Base-by-base conservation (phyloP, 495 filamentous ascomycete species). In the Penicilliopsis zonata region DNA sequence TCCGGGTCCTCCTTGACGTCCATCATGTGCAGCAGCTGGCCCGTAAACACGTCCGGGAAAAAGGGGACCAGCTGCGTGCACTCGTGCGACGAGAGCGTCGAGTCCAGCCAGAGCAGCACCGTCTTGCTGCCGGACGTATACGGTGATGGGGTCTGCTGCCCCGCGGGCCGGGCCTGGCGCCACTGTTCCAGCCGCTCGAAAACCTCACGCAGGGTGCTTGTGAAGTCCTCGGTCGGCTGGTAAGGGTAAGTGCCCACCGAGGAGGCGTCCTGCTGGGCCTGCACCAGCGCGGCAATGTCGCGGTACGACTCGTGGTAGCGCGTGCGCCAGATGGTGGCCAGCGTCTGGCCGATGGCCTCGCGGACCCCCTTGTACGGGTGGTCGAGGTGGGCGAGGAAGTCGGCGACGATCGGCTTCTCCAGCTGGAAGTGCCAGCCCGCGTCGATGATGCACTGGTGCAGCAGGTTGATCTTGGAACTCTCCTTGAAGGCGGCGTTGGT, bases 401-500 rank as follows among this genome's bases (percentile, higher is more conserved):
- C 78, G 19, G 90, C 63, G 2, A 94, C 55, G 36, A 96, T 86
- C 3, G 92, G 86, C 59, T 84, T 86, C 35, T 93, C 86, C 2
- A 82, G 69, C 38, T 82, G 86, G 67, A 94, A 96, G 55, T 95
- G 90, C 90, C 90, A 99, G 2, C 92, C 92, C 30, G 78, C 67
- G 50, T 94, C 84, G 36, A 73, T 74, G 40, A 96, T 82, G 38
- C 78, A 77, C 42, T 93, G 83, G 43, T 94, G 82, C 20, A 99
- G 64, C 9, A 96, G 69, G 42, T 90, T 81, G 26, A 99, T 82
- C 59, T 95, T 95, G 3, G 87, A 86, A 35, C 87, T 95, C 45
- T 99, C 92, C 55, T 99, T 99, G 70, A 99, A 99, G 7, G 90
- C 90, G 3, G 90, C 90, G 53, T 96, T 94, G 1, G 88, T 94